A percentile compares a stretch with the other conserved stretches of the same genome.
Conservation (phyloP, 257 asterid genomes). For the Salvia miltiorrhiza region DNA sequence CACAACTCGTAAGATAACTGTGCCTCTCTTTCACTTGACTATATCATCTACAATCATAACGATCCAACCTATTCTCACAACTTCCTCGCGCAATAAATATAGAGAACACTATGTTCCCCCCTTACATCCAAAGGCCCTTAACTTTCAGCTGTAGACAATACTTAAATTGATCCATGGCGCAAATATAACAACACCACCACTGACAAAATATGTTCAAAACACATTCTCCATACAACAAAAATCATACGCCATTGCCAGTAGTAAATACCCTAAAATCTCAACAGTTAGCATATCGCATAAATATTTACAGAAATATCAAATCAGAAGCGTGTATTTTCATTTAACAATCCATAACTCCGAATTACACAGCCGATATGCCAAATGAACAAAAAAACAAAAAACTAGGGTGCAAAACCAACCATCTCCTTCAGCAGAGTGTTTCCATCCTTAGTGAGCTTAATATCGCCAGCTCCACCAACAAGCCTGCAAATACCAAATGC, state of each 20-base stretch:
- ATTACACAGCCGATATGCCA: not conserved
- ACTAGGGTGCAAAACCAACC: slow-evolving; percentile 41
- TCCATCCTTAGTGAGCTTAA: slow-evolving; percentile 97
- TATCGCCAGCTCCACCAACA: slow-evolving; percentile 99
- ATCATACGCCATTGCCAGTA: not conserved
- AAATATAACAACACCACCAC: not conserved
- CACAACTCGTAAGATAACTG: not conserved
- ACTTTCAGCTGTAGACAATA: not conserved
- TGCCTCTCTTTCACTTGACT: not conserved
- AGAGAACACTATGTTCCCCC: not conserved
- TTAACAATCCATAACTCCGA: not conserved
- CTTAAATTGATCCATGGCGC: not conserved
- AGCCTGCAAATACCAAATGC: slow-evolving; percentile 50
- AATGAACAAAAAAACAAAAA: not conserved
- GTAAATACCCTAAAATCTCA: not conserved
- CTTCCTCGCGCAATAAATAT: not conserved
- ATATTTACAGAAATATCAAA: not conserved
- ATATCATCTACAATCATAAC: not conserved
- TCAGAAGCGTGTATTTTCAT: not conserved
- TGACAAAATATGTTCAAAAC: not conserved
- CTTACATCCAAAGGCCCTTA: not conserved
- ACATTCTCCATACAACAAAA: not conserved
- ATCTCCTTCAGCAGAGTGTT: slow-evolving; percentile 90
- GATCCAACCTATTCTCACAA: slow-evolving; percentile 4
- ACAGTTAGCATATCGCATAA: not conserved